A percentile compares a stretch with the other conserved stretches of the same genome.
Conservation (phyloP, 2,329 filamentous ascomycete species). For the Pyrenophora graminea region DNA sequence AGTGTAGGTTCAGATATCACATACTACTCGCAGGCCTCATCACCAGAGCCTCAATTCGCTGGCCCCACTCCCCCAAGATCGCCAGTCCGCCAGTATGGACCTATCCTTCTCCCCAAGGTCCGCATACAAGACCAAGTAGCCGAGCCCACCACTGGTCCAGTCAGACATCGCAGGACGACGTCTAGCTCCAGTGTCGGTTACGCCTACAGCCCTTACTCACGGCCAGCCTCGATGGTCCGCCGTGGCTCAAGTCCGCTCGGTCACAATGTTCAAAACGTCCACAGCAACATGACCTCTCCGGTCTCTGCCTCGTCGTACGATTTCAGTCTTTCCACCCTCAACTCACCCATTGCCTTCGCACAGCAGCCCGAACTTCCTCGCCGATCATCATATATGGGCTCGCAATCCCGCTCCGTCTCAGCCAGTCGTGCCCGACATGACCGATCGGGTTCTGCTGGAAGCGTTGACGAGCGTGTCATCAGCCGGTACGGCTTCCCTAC, state of each 20-base stretch:
- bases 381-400: slow-evolving; percentile 44
- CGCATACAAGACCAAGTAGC: slow-evolving; percentile 80
- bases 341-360: slow-evolving; percentile 65
- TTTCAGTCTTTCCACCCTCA: slow-evolving; percentile 54
- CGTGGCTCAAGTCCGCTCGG: slow-evolving; percentile 53
- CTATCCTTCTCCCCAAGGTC: slow-evolving; percentile 82
- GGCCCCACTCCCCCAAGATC: slow-evolving; percentile 72
- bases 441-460: slow-evolving; percentile 68
- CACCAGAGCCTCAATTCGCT: slow-evolving; percentile 68
- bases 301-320: slow-evolving; percentile 48
- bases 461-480: slow-evolving; percentile 67
- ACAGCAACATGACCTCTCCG: slow-evolving; percentile 51
- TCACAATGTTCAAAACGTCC: slow-evolving; percentile 31
- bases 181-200: slow-evolving; percentile 52
- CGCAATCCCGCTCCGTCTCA: slow-evolving; percentile 63
- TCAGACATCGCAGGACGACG: slow-evolving; percentile 63
- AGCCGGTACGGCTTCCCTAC: slow-evolving; percentile 81
- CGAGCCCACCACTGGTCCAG: slow-evolving; percentile 59
- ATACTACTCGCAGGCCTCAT: slow-evolving; percentile 68
- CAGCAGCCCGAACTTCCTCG: slow-evolving; percentile 33
- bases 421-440: slow-evolving; percentile 52
- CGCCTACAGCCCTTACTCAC: slow-evolving; percentile 56
- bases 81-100: slow-evolving; percentile 77
- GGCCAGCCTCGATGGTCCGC: slow-evolving; percentile 51
- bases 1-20: slow-evolving; percentile 59